These are phyloP conservation scores for Podaxis sp. DNA, from an alignment of 768 basidiomycete species.

Conservation along the genomic window DNA sequence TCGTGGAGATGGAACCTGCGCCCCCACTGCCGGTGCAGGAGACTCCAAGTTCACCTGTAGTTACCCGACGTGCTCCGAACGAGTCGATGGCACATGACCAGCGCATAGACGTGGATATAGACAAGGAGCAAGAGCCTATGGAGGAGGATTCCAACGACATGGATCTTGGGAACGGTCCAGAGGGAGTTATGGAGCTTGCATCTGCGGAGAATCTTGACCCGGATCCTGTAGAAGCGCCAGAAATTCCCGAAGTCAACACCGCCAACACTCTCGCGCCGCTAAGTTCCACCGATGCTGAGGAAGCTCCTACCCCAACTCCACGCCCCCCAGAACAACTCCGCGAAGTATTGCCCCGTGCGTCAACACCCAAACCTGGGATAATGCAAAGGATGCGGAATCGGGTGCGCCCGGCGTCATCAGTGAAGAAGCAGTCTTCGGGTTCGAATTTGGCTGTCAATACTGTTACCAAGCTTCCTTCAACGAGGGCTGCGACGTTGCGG, in stretches of 20 bases:
- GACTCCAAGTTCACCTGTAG: neutral
- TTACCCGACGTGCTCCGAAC: neutral
- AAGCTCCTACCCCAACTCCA: slow-evolving; percentile 16
- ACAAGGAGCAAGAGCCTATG: neutral
- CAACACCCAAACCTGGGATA: slow-evolving; percentile 22
- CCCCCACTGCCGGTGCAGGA: neutral
- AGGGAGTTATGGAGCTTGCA: neutral
- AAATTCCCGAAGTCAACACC: slow-evolving; percentile 24
- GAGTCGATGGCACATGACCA: neutral
- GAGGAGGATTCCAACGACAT: neutral
- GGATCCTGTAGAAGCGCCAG: slow-evolving; percentile 44
- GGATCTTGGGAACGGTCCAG: neutral
- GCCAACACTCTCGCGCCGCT: slow-evolving; percentile 3
- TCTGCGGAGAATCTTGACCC: neutral
- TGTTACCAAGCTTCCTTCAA: slow-evolving; percentile 1
- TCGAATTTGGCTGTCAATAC: neutral
- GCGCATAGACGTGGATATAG: neutral
- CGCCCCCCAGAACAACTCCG: neutral
- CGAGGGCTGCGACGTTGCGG: slow-evolving; percentile 14
- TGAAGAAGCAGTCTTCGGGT: neutral
- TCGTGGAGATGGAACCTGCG: slow-evolving; percentile 6
- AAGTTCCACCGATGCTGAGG: slow-evolving; percentile 18
- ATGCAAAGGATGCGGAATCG: slow-evolving; percentile 40
- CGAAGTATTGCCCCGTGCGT: neutral
- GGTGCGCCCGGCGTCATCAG: slow-evolving; percentile 19